Conservation (phyloP, 805 yeast species). For the Zygosaccharomyces kombuchaensis region DNA sequence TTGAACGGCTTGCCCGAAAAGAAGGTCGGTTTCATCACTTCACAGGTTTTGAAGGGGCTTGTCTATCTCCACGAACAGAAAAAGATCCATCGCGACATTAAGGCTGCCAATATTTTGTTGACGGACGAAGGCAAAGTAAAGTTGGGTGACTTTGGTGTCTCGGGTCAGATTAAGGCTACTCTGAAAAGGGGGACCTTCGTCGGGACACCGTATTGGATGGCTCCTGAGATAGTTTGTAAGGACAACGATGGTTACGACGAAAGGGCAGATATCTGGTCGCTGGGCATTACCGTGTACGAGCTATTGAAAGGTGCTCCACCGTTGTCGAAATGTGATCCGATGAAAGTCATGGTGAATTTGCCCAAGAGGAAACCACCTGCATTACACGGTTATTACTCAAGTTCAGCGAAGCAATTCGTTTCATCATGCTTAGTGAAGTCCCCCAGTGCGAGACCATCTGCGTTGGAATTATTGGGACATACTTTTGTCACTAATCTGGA, state of each 20-base stretch:
- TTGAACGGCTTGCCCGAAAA: conserved; percentile 37
- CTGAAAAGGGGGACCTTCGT: conserved; percentile 71
- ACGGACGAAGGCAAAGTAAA: conserved; percentile 68
- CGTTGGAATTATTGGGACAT: conserved; percentile 49
- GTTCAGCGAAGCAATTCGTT: conserved; percentile 51
- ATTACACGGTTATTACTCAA: conserved; percentile 30
- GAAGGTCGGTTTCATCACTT: conserved; percentile 55
- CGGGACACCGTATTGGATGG: conserved; percentile 99
- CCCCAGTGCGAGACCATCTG: conserved; percentile 62
- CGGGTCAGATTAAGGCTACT: conserved; percentile 74
- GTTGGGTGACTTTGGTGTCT: conserved; percentile 90
- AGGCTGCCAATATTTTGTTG: conserved; percentile 81
- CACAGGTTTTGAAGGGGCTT: conserved; percentile 66
- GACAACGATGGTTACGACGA: conserved; percentile 62
- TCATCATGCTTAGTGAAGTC: conserved; percentile 61
- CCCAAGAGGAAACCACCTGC: conserved; percentile 37
- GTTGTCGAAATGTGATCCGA: conserved; percentile 62
- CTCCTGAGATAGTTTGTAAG: conserved; percentile 81
- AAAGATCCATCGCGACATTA: conserved; percentile 85
- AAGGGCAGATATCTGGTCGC: conserved; percentile 93
- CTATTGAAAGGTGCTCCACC: conserved; percentile 83
- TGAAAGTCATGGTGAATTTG: conserved; percentile 57
- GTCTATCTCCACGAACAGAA: conserved; percentile 68
- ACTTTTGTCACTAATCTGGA: conserved; percentile 45
- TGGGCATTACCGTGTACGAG: conserved; percentile 90